phyloP scores from a whole-genome alignment of 2,329 filamentous ascomycete species.

The Cercospora citrullina region DNA sequence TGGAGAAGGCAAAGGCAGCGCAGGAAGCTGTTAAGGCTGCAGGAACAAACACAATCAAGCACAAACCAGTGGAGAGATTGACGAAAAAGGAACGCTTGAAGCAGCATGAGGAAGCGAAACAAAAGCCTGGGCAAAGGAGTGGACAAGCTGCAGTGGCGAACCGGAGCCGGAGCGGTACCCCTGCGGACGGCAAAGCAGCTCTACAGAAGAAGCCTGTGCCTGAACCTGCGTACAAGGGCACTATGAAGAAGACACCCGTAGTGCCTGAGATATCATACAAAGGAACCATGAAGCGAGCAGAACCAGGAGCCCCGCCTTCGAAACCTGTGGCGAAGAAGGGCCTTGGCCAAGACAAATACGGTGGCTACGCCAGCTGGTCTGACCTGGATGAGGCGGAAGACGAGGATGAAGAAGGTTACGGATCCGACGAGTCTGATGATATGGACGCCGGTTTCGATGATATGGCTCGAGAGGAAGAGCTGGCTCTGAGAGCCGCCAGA shows the following conservation, averaged over 20 bases:
- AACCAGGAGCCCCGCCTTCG: slow-evolving; percentile 40
- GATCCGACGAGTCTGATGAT: slow-evolving; percentile 62
- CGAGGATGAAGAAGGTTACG: slow-evolving; percentile 69
- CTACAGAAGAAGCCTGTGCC: slow-evolving; percentile 35
- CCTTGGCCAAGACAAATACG: slow-evolving; percentile 39
- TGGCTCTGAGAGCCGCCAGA: slow-evolving; percentile 62
- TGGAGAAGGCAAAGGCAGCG: slow-evolving; percentile 69
- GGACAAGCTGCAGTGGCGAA: slow-evolving; percentile 29
- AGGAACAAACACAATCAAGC: slow-evolving; percentile 68
- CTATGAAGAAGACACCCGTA: slow-evolving; percentile 35
- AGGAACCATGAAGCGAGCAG: slow-evolving; percentile 50
- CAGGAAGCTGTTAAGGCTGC: slow-evolving; percentile 59
- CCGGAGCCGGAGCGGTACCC: slow-evolving; percentile 34
- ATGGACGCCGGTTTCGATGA: slow-evolving; percentile 73
- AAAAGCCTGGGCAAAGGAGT: slow-evolving; percentile 43
- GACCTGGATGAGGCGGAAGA: slow-evolving; percentile 51
- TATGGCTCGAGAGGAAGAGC: slow-evolving; percentile 68
- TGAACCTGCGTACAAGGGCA: slow-evolving; percentile 45
- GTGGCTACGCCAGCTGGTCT: slow-evolving; percentile 44
- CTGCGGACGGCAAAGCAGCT: slow-evolving; percentile 25
- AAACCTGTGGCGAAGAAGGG: slow-evolving; percentile 39
- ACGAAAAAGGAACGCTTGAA: slow-evolving; percentile 56
- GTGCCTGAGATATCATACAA: slow-evolving; percentile 39
- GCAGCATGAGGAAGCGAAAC: slow-evolving; percentile 43
- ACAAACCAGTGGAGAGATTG: slow-evolving; percentile 69